Percentiles rank a stretch among this genome's conserved stretches.
Conservation (phyloP, 1,284 basidiomycete genomes). For the Leccinum subfulvum region DNA sequence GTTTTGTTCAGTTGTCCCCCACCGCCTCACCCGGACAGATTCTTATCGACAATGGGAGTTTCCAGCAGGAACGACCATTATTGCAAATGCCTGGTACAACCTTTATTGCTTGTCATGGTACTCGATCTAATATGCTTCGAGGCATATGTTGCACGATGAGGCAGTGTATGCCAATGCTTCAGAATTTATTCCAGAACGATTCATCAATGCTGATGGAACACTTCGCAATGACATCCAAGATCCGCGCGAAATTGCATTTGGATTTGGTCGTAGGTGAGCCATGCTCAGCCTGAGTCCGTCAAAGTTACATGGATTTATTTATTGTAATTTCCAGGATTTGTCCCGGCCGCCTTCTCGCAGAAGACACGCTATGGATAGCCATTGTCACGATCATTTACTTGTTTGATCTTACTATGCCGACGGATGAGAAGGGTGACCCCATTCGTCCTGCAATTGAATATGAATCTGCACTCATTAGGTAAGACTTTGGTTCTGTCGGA, state of each 20-base stretch:
- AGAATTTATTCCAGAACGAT: slow-evolving; percentile 4
- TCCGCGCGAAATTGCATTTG: slow-evolving; percentile 9
- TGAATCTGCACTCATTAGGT: slow-evolving; percentile 5
- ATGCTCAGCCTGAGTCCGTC: neutral
- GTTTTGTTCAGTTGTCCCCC: neutral
- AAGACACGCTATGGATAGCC: slow-evolving; percentile 7
- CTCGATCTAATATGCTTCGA: neutral
- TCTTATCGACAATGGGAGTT: slow-evolving; percentile 7
- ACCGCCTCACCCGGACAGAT: slow-evolving; percentile 5
- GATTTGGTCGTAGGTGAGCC: slow-evolving; percentile 8
- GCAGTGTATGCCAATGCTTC: slow-evolving; percentile 2
- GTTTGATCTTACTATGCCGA: slow-evolving; percentile 7
- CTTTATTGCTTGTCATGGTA: neutral
- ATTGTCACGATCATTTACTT: slow-evolving; percentile 1
- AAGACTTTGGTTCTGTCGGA: neutral
- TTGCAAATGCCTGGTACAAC: slow-evolving; percentile 4
- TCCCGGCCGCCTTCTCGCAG: slow-evolving; percentile 7
- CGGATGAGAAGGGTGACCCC: neutral
- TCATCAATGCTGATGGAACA: neutral
- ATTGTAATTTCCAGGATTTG: neutral
- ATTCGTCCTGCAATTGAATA: slow-evolving; percentile 2
- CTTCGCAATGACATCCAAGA: slow-evolving; percentile 4
- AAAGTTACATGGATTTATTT: neutral
- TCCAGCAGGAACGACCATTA: slow-evolving; percentile 7
- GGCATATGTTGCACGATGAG: slow-evolving; percentile 10